Base-by-base conservation (phyloP, 140 eudicot species). In the Senecio squalidus region DNA sequence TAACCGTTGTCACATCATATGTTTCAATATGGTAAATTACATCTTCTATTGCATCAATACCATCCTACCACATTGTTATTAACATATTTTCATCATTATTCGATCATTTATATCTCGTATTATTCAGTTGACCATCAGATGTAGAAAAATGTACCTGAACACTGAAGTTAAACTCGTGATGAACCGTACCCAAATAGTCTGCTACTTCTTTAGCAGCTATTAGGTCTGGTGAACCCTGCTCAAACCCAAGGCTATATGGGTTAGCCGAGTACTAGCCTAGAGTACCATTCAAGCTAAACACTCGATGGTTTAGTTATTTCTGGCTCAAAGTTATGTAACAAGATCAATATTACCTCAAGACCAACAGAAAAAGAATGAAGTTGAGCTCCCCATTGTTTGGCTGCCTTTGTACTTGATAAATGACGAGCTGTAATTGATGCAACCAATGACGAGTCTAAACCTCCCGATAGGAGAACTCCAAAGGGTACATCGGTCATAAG, bases 401-500 rank as follows among this genome's bases (percentile, higher is more conserved):
- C 86, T n/a, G 84, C 84, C 55, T 81, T 78, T 1, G 95, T 78
- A 50, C 67, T 81, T 0, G 86, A 62, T 66, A 84, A 67, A 52
- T 85, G 68, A 41, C 89, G 95, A 25, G 95, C 71, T 6, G 89
- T 76, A 33, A 85, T 52, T 1, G 89, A 43, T 3, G 89, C 95
- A 14, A 78, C 86, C 50, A 85, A 61, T 2, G 89, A 85, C 36
- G 95, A 85, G 38, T 82, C 95, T 6, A 85, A 79, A 2, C 95
- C 95, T 9, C 95, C 95, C 25, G 85, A 78, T 18, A 85, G 49
- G 26, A 86, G 74, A 71, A 86, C 95, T n/a, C 95, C 92, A 6
- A 86, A 86, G 18, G 95, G 92, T n/a, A 86, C 95, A 76, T 86
- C 88, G 23, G 92, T 82, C 95, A 86, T 86, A 16, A 86, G 69